A percentile compares a stretch with the other conserved stretches of the same genome.
These are phyloP conservation scores for Auricularia cornea DNA, from an alignment of 768 basidiomycete species.

Conservation along the genomic window DNA sequence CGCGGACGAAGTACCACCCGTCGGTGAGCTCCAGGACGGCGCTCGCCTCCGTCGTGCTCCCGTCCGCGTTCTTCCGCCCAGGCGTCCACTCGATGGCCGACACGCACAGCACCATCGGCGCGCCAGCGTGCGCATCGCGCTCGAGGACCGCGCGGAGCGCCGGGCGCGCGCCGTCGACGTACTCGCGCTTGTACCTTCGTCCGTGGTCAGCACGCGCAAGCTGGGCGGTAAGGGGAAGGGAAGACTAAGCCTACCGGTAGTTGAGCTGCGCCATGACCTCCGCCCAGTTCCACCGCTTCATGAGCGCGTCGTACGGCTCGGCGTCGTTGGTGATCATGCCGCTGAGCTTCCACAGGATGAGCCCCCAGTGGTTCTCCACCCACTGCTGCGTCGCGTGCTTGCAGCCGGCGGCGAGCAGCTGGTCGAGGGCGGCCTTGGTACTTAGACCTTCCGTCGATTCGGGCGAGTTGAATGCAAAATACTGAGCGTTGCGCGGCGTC, in stretches of 20 bases:
- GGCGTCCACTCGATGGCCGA: conserved; percentile 58
- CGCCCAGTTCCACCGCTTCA: conserved; percentile 70
- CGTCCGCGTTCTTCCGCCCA: conserved; percentile 28
- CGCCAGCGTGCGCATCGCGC: conserved; percentile 69
- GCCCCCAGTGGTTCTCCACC: conserved; percentile 87
- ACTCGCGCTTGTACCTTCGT: conserved; percentile 79
- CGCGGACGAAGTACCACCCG: conserved; percentile 89
- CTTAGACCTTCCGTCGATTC: conserved; percentile 27
- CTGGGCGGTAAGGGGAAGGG: neutral
- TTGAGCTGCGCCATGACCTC: conserved; percentile 76
- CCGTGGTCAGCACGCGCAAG: conserved; percentile 3
- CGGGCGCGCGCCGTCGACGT: conserved; percentile 70
- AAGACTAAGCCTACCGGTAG: conserved; percentile 58
- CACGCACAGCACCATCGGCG: conserved; percentile 81
- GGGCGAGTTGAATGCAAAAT: conserved; percentile 12
- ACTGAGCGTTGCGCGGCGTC: conserved; percentile 9
- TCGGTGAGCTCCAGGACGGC: conserved; percentile 87
- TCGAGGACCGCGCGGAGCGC: conserved; percentile 73
- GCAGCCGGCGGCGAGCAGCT: conserved; percentile 53
- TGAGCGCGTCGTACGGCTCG: conserved; percentile 37
- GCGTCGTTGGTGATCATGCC: conserved; percentile 75
- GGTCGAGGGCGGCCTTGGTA: conserved; percentile 44
- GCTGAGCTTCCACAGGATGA: conserved; percentile 93
- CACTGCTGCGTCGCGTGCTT: conserved; percentile 62
- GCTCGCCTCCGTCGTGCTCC: conserved; percentile 28